Evolutionary conservation across 805 yeast species (phyloP), one percentile per base, ranked within the genome.

Genomic region (Saccharomycopsis schoenii): DNA sequence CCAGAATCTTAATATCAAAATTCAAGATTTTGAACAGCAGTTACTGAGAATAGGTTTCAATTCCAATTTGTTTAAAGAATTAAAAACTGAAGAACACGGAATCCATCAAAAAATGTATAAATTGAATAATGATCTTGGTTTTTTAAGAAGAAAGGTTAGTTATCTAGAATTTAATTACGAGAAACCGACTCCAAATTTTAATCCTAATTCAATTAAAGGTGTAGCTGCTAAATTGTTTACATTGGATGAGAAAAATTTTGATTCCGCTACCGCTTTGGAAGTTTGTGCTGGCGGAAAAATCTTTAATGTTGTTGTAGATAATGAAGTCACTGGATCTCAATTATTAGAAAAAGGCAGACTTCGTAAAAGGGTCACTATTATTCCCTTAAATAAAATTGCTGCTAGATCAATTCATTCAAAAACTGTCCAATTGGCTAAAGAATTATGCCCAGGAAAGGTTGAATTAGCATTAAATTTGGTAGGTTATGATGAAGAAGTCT

Each of bases 221-320:
- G 82, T 91, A 17, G 96, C 93, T 14, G 97, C 96, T 1, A 94
- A 88, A 68, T 74, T 94, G 57, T 90, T 96, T 69, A 72, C 78
- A 0, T 70, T 94, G 21, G 80, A 80, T 17, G 83, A 84, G 54
- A 70, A 76, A 0, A 82, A 86, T 57, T 70, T 73, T 60, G 80
- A 81, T 29, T 83, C 85, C 59, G 86, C 96, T 0, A 77, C 85
- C 29, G 99, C 99, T 1, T 75, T 94, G 41, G 97, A 94, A 72
- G 86, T 89, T 1, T 86, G 96, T 70, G 99, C 97, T 1, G 99
- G 99, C 56, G 96, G 93, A 4, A 78, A 92, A 66, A 73, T 96
- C 37, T 96, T 83, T 71, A 91, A 92, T 68, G 88, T 96, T 41
- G 90, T 94, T 58, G 98, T 96, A 37, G 97, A 91, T 67, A 85